These are phyloP conservation scores for Claviceps fusiformis DNA, from an alignment of 2,329 filamentous ascomycete species.

Conservation along the genomic window DNA sequence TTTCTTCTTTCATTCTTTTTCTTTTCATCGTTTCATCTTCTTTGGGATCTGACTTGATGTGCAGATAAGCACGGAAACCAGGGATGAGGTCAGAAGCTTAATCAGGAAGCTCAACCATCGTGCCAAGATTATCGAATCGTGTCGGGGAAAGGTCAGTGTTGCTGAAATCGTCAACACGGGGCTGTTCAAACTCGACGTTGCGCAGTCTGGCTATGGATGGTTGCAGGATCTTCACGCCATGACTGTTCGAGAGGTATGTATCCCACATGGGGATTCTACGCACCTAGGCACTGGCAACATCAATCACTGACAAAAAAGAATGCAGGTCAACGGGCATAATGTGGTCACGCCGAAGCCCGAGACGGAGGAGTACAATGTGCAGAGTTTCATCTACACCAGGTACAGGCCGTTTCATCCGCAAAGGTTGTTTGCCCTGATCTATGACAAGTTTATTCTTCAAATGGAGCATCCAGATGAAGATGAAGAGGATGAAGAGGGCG, in stretches of 20 bases:
- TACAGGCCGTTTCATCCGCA: conserved; percentile 39
- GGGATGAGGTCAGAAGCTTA: conserved; percentile 34
- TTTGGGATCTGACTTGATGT: not conserved
- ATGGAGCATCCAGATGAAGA: conserved; percentile 27
- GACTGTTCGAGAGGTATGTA: conserved; percentile 41
- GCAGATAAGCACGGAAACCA: conserved; percentile 25
- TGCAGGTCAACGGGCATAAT: conserved; percentile 31
- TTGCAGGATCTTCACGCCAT: conserved; percentile 56
- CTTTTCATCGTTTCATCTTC: no score
- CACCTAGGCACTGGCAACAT: no score
- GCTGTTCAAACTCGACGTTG: conserved; percentile 49
- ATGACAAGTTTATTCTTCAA: conserved; percentile 38
- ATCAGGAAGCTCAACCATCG: conserved; percentile 51
- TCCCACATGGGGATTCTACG: not conserved
- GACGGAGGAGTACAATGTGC: conserved; percentile 59
- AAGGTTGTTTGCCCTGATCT: conserved; percentile 29
- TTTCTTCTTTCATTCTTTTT: not conserved
- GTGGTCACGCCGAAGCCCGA: conserved; percentile 53
- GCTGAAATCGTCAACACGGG: conserved; percentile 51
- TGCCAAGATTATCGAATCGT: conserved; percentile 50
- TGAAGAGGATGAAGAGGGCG: conserved; percentile 20
- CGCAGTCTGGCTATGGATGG: conserved; percentile 55
- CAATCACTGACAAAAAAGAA: not conserved
- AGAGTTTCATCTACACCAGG: conserved; percentile 55
- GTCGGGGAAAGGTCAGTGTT: conserved; percentile 45